Evolutionary conservation across 2,329 filamentous ascomycete species (phyloP), one percentile per base, ranked within the genome.

Genomic region (Xylaria sp.): DNA sequence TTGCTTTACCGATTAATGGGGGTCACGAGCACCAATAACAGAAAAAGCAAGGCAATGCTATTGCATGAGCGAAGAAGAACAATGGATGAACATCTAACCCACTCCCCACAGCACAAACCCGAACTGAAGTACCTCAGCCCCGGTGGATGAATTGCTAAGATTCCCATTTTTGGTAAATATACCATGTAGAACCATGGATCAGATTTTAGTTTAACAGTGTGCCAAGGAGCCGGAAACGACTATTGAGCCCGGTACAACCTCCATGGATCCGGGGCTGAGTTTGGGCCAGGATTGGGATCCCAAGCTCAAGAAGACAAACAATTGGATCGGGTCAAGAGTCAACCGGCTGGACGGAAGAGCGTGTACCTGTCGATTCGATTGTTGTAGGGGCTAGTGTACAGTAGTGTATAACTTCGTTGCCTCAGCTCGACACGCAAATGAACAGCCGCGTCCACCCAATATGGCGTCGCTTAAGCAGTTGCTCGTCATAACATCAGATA

Each of bases 361-460:
- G 4, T 25, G 36, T 36, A 30, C 48, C 57, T 59, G 36, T 50
- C 39, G 50, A 50, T 15, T 50, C 32, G 50, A 48, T 10, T 56
- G 8, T 30, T 46, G 30, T 43, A 57, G 41, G 34, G 65, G 28
- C 48, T 63, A 39, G 48, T 34, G 34, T 18, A 39, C 36, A 39
- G 36, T 39, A 39, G 36, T 39, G 36, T 25, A 18, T 39, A 15
- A 50, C 32, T 15, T 57, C 53, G 46, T 45, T 23, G 52, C 61
- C 65, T 67, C 65, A 65, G 61, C 62, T 68, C 62, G 15, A 52
- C 23, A 30, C 30, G 7, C 36, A 61, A 36, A 43, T 60, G 18
- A 65, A 55, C 50, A 62, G 62, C 66, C 66, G 62, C 66, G 46
- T 46, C 30, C 66, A 41, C 58, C 63, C 52, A 65, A 65, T 34